A percentile compares a stretch with the other conserved stretches of the same genome.
Conservation (phyloP, 2,329 filamentous ascomycete genomes). For the Phoma sp. region DNA sequence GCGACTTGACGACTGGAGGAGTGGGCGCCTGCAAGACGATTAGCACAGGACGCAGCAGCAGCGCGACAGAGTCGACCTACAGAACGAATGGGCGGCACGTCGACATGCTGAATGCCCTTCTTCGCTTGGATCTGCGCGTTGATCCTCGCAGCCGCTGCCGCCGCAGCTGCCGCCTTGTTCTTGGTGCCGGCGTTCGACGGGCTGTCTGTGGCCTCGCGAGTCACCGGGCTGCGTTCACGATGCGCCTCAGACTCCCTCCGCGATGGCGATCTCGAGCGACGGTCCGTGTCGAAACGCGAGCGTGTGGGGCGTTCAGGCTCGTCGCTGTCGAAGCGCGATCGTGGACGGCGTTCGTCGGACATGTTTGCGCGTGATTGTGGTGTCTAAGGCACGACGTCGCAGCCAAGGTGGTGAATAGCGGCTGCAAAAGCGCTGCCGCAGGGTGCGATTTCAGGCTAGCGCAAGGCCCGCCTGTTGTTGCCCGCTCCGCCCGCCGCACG, state of each 20-base stretch:
- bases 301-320: constrained; percentile 67
- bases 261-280: constrained; percentile 74
- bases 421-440: not conserved
- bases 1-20: constrained; percentile 60
- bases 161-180: constrained; percentile 74
- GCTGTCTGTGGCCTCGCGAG: constrained; percentile 55
- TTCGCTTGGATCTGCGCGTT: constrained; percentile 61
- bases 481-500: not conserved
- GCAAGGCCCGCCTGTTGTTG: not conserved
- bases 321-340: constrained; percentile 92
- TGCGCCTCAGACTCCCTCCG: constrained; percentile 67
- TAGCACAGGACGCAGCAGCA: constrained; percentile 11
- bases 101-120: constrained; percentile 88
- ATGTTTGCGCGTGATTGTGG: constrained; percentile 53
- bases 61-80: constrained; percentile 47
- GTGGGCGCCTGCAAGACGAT: constrained; percentile 49
- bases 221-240: constrained; percentile 82
- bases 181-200: constrained; percentile 56
- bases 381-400: not conserved
- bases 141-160: constrained; percentile 70
- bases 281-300: constrained; percentile 75
- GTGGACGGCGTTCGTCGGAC: constrained; percentile 83
- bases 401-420: not conserved
- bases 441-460: not conserved
- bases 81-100: constrained; percentile 79